Conservation (phyloP, 1,284 basidiomycete genomes). For the Abortiporus biennis region DNA sequence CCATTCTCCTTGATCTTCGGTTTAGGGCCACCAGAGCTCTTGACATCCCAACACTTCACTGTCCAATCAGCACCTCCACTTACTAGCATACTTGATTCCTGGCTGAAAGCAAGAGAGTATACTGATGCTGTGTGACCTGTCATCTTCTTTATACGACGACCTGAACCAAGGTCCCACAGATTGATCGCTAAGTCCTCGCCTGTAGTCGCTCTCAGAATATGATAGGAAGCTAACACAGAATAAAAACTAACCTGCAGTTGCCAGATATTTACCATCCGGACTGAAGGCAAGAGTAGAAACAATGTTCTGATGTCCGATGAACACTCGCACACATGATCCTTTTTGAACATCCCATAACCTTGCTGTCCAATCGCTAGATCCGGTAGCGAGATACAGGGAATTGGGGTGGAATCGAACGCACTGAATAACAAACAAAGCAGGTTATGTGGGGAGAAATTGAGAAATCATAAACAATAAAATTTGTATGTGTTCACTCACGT, state of each 20-base stretch:
- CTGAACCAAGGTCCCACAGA: slow-evolving; percentile 94
- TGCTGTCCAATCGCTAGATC: slow-evolving; percentile 93
- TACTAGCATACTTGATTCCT: slow-evolving; percentile 86
- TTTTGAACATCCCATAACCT: slow-evolving; percentile 98
- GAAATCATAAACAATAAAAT: slow-evolving; percentile 6
- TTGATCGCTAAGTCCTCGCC: slow-evolving; percentile 92
- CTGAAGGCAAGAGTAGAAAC: slow-evolving; percentile 88
- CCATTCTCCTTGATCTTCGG: slow-evolving; percentile 53
- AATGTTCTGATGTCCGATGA: slow-evolving; percentile 90
- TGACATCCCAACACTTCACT: slow-evolving; percentile 96
- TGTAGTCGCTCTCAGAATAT: slow-evolving; percentile 21
- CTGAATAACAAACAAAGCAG: slow-evolving; percentile 35
- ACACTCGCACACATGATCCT: slow-evolving; percentile 90
- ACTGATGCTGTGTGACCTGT: slow-evolving; percentile 87
- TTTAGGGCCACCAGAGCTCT: slow-evolving; percentile 64
- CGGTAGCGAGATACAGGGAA: slow-evolving; percentile 94
- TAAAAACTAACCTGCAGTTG: slow-evolving; percentile 68
- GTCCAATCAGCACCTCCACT: slow-evolving; percentile 92
- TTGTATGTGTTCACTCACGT: slow-evolving; percentile 55
- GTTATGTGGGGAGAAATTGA: no score
- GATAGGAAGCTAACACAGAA: slow-evolving; percentile 2
- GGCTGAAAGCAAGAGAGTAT: slow-evolving; percentile 88
- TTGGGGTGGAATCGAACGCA: slow-evolving; percentile 97
- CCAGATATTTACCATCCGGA: slow-evolving; percentile 91
- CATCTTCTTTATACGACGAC: slow-evolving; percentile 95